Evolutionary conservation across 805 yeast species (phyloP).

Genomic region (Yarrowia divulgata): DNA sequence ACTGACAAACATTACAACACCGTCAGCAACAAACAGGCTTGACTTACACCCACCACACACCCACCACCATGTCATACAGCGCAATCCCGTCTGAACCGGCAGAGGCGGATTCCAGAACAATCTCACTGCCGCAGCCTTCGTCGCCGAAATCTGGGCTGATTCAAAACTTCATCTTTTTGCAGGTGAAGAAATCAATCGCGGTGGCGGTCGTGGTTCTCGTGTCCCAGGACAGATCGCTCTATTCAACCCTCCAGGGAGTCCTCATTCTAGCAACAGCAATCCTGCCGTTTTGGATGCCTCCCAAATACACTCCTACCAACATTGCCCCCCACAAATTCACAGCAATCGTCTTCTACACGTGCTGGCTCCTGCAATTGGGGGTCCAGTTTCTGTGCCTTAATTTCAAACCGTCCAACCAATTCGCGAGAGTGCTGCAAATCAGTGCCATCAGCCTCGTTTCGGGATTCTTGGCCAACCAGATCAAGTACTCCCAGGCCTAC

Average conservation of each 20-base stretch:
- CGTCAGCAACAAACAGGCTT: no score
- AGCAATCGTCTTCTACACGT: conserved; percentile 14
- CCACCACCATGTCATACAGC: conserved; percentile 4
- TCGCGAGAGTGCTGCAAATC: not conserved
- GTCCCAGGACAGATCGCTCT: not conserved
- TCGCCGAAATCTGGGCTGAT: not conserved
- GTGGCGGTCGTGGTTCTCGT: not conserved
- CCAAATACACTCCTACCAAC: not conserved
- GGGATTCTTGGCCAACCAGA: conserved; percentile 8
- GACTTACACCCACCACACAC: no score
- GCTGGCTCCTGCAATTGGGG: conserved; percentile 14
- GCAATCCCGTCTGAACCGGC: conserved; percentile 1
- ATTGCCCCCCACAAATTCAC: conserved; percentile 19
- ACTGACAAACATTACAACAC: no score
- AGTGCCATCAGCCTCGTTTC: not conserved
- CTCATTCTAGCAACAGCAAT: conserved; percentile 1
- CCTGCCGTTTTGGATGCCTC: conserved; percentile 6
- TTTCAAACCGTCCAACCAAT: conserved; percentile 4
- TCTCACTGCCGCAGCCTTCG: not conserved
- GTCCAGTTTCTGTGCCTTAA: conserved; percentile 9
- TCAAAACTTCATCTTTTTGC: conserved; percentile 17
- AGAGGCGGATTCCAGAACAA: no score
- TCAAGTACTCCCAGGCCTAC: conserved; percentile 30
- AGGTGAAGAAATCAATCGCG: conserved; percentile 8
- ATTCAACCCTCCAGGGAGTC: not conserved